Evolutionary conservation across 805 yeast species (phyloP), one percentile per base, ranked within the genome.

Genomic region (Hanseniaspora nectarophila): DNA sequence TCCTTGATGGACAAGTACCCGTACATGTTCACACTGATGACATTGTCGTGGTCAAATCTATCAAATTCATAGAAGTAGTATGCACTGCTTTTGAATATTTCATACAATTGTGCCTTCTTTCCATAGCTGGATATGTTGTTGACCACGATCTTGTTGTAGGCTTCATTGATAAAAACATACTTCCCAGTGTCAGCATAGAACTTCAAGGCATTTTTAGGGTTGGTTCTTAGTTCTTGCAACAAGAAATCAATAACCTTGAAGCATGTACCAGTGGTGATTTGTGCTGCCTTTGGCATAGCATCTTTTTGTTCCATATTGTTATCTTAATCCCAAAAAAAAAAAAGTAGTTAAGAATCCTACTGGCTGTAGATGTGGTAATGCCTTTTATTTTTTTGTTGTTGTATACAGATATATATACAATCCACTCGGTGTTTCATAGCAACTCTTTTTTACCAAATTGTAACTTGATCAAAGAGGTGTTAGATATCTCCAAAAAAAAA

Each of bases 11-110:
- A 38, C 35, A 43, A 29, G 10, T 43, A 43, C 24, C 43, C 43
- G n/a, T 40, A 40, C 43, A 40, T 24, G 32, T 24, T 40, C 12
- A 40, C 29, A 40, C 43, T 40, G 20, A 40, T 40, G 32, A 40
- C 29, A 24, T 40, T 40, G 32, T 26, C 43, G 24, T 26, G 32
- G 8, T 40, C 43, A 26, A 40, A 24, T 40, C 43, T 40, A 26
- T 40, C 43, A 24, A 26, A 40, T 9, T 40, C 43, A 13, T 40
- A 40, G 32, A 40, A 40, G 21, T 40, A 40, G 8, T 40, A 40
- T 9, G 32, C 29, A 40, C 32, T n/a, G 20, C 24, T 24, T 15
- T 40, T 40, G 21, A 40, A 40, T 21, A 37, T 21, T 5, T 32
- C n/a, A 20, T 40, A 24, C 18, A 40, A 26, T 40, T 24, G 43